A percentile compares a stretch with the other conserved stretches of the same genome.
phyloP scores from a whole-genome alignment of 108 stramenopile species.

The Cylindrotheca closterium region DNA sequence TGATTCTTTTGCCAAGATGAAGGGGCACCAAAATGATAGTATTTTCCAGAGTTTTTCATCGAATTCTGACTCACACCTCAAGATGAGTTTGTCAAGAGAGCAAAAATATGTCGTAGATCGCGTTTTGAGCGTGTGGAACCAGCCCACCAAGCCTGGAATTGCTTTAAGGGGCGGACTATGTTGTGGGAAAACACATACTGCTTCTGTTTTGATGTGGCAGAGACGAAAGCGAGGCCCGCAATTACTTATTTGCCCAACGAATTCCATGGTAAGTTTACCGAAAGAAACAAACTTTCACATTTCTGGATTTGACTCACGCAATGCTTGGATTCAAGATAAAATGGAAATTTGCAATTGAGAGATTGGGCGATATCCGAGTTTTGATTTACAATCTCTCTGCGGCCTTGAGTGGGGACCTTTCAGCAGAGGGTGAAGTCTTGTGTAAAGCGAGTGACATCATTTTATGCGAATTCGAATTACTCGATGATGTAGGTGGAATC shows the following conservation, averaged over 20 bases:
- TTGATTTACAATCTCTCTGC: too few species aligned
- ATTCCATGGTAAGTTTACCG: constrained; percentile 56
- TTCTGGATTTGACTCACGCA: neutral
- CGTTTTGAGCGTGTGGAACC: constrained; percentile 31
- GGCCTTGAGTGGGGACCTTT: too few species aligned
- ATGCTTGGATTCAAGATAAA: too few species aligned
- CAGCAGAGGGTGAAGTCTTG: too few species aligned
- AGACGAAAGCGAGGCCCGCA: constrained; percentile 52
- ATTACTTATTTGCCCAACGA: constrained; percentile 53
- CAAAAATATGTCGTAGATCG: constrained; percentile 30
- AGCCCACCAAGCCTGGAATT: constrained; percentile 22
- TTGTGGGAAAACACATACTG: constrained; percentile 66
- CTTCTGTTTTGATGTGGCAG: constrained; percentile 53
- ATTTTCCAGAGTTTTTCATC: too few species aligned
- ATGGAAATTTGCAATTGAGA: too few species aligned
- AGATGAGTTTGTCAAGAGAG: constrained; percentile 7
- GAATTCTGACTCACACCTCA: too few species aligned
- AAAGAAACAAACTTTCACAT: constrained; percentile 1
- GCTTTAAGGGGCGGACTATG: constrained; percentile 42
- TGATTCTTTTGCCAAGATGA: too few species aligned
- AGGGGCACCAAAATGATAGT: too few species aligned
- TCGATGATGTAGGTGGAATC: neutral
- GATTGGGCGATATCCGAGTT: too few species aligned
- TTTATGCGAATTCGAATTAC: too few species aligned
- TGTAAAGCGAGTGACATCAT: too few species aligned